Conservation (phyloP, 306 rosid species). For the Styphnolobium japonicum region DNA sequence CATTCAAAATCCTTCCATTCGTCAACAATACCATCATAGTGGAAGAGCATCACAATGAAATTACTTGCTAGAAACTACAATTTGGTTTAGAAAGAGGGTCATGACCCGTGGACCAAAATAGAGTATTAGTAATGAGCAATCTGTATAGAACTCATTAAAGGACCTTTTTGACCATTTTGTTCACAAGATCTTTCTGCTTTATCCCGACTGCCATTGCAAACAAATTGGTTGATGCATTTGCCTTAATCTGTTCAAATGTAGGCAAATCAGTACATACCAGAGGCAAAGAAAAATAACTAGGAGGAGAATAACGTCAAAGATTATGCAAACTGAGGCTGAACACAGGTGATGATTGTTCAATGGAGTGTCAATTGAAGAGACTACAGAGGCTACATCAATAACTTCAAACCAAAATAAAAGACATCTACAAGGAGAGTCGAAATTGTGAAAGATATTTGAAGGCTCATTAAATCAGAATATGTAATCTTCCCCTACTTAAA, state of each 20-base stretch:
- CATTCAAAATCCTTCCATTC: conserved; percentile 67
- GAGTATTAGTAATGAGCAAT: conserved; percentile 1
- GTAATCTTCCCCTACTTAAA: not conserved
- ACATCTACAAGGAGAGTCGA: not conserved
- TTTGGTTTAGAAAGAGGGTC: not conserved
- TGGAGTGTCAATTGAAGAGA: not conserved
- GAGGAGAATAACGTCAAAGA: not conserved
- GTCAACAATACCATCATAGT: conserved; percentile 73
- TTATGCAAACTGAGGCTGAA: not conserved
- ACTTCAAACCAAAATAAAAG: not conserved
- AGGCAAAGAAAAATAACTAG: not conserved
- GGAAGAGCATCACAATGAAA: conserved; percentile 82
- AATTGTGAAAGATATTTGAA: not conserved
- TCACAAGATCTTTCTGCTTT: conserved; percentile 68
- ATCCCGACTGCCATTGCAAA: conserved; percentile 78
- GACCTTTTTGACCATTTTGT: conserved; percentile 85
- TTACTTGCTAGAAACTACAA: conserved; percentile 67
- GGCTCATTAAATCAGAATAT: not conserved
- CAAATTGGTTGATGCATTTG: conserved; percentile 41
- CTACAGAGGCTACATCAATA: not conserved
- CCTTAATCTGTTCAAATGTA: conserved; percentile 33
- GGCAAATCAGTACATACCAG: conserved; percentile 11
- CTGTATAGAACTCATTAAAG: not conserved
- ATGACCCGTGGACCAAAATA: not conserved
- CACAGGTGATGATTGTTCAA: not conserved